Evolutionary conservation across 2,329 filamentous ascomycete species (phyloP).

Genomic region (Ascosphaera pollenicola): DNA sequence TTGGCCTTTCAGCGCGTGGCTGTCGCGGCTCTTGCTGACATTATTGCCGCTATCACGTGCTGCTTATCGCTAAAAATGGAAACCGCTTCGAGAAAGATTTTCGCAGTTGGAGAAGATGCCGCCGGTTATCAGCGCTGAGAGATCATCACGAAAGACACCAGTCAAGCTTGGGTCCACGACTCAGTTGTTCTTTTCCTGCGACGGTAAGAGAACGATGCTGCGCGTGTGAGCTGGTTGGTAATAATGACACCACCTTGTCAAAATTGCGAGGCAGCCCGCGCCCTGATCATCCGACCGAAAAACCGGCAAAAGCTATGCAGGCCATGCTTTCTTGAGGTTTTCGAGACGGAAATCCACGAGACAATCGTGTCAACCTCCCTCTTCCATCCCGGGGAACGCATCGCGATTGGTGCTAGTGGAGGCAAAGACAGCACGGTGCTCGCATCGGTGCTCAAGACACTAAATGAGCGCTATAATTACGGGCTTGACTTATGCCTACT

Average conservation of each 20-base stretch:
- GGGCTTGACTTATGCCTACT: slow-evolving; percentile 67
- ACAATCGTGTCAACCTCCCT: slow-evolving; percentile 67
- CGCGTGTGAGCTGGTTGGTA: neutral
- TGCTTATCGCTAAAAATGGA: no score
- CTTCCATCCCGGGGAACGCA: slow-evolving; percentile 60
- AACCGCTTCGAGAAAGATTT: no score
- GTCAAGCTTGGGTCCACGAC: no score
- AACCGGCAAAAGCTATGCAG: slow-evolving; percentile 89
- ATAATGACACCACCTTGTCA: slow-evolving; percentile 63
- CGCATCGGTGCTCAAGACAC: slow-evolving; percentile 77
- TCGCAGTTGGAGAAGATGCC: no score
- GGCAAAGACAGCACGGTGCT: slow-evolving; percentile 96
- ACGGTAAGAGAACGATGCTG: neutral
- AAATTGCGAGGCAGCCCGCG: slow-evolving; percentile 52
- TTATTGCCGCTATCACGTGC: no score
- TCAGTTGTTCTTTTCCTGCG: no score
- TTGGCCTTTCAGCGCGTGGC: no score
- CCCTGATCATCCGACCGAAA: slow-evolving; percentile 81
- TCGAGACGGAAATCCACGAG: slow-evolving; percentile 84
- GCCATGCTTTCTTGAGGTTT: slow-evolving; percentile 62
- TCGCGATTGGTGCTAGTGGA: slow-evolving; percentile 89
- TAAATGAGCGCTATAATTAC: slow-evolving; percentile 79
- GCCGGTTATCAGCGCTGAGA: no score
- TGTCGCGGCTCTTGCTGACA: no score
- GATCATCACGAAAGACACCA: no score